Conservation (phyloP, 2,329 filamentous ascomycete genomes). For the Hypocrella siamensis region DNA sequence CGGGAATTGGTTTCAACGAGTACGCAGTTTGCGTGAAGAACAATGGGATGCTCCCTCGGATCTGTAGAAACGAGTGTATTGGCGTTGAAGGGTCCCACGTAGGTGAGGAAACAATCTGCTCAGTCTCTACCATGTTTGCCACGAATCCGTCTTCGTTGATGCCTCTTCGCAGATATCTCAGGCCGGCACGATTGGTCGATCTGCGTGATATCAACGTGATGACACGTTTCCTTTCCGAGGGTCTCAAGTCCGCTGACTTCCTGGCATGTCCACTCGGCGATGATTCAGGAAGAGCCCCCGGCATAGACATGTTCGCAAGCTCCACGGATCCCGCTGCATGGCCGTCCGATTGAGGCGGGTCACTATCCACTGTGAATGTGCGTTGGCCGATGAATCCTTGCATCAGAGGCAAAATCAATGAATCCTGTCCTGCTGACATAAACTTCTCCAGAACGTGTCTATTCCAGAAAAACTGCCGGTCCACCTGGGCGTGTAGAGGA, state of each 20-base stretch:
- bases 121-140: slow-evolving; percentile 87
- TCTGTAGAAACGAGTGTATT: slow-evolving; percentile 71
- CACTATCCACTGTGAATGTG: slow-evolving; percentile 56
- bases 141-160: slow-evolving; percentile 79
- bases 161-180: slow-evolving; percentile 80
- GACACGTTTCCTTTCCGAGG: slow-evolving; percentile 45
- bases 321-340: slow-evolving; percentile 29
- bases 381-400: slow-evolving; percentile 89
- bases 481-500: slow-evolving; percentile 57
- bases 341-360: slow-evolving; percentile 39
- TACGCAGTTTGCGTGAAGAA: slow-evolving; percentile 95
- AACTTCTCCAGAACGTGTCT: slow-evolving; percentile 58
- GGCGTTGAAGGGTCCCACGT: slow-evolving; percentile 47
- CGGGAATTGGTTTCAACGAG: slow-evolving; percentile 74
- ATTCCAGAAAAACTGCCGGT: slow-evolving; percentile 87
- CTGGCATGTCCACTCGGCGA: slow-evolving; percentile 10
- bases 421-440: slow-evolving; percentile 54
- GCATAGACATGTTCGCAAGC: slow-evolving; percentile 20
- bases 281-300: slow-evolving; percentile 11
- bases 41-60: slow-evolving; percentile 79
- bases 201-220: slow-evolving; percentile 87
- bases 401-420: slow-evolving; percentile 65
- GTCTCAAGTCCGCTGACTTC: slow-evolving; percentile 23
- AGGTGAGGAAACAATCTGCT: slow-evolving; percentile 70
- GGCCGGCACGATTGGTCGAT: slow-evolving; percentile 69